Conservation (phyloP, 352 stramenopile species). For the Globisporangium cylindrosporum region DNA sequence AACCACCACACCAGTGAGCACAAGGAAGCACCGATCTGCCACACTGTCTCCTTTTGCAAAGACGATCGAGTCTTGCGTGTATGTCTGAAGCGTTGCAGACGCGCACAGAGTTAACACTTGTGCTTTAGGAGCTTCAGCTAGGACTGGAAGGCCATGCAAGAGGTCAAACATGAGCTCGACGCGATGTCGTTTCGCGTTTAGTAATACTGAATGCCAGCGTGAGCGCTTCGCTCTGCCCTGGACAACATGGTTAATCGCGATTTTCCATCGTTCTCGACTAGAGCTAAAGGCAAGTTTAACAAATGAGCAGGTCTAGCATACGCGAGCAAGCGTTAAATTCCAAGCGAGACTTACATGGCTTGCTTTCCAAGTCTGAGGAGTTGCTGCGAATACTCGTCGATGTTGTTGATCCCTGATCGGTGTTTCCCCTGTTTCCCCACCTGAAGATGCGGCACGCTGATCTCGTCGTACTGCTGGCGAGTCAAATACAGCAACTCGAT, state of each 20-base stretch:
- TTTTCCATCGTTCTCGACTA: conserved; percentile 30
- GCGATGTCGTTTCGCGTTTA: conserved; percentile 27
- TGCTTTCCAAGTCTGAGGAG: conserved; percentile 4
- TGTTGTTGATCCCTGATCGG: background rate
- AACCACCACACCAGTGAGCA: conserved; percentile 32
- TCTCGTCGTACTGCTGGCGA: conserved; percentile 15
- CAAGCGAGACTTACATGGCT: conserved; percentile 6
- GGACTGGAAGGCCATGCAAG: conserved; percentile 26
- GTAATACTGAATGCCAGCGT: conserved; percentile 31
- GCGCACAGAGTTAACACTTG: conserved; percentile 29
- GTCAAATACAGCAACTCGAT: conserved; percentile 26
- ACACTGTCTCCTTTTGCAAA: conserved; percentile 29
- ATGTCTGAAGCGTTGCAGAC: conserved; percentile 29
- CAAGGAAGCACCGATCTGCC: conserved; percentile 33
- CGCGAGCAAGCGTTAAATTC: background rate
- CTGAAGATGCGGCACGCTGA: conserved; percentile 2
- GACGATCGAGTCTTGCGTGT: conserved; percentile 26
- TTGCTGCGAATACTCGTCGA: conserved; percentile 4
- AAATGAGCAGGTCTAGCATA: background rate
- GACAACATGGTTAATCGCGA: conserved; percentile 34
- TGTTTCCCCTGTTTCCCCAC: conserved; percentile 3
- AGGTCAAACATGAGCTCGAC: conserved; percentile 40
- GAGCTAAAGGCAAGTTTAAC: background rate
- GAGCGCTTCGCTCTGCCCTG: conserved; percentile 31
- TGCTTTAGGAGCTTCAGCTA: conserved; percentile 24